A percentile compares a stretch with the other conserved stretches of the same genome.
These are phyloP conservation scores for Polymyxa betae DNA, from an alignment of 208 protist genomes.

Conservation along the genomic window DNA sequence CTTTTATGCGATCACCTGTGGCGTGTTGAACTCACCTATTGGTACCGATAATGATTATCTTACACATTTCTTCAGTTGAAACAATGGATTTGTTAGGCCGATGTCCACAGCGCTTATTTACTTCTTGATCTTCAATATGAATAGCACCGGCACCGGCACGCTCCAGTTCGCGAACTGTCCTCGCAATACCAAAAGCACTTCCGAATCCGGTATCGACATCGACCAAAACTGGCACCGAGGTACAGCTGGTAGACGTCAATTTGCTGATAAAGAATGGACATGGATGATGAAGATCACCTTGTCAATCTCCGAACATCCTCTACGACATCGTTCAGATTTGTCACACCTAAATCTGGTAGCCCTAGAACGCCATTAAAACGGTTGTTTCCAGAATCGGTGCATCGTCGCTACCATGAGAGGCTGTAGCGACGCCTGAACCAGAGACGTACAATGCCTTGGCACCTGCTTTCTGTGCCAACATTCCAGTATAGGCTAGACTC, in stretches of 20 bases:
- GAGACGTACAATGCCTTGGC: constrained; percentile 67
- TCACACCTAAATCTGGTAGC: constrained; percentile 70
- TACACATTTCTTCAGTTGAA: constrained; percentile 64
- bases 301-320: constrained; percentile 68
- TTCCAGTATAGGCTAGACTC: constrained; percentile 65
- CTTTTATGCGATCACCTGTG: neutral
- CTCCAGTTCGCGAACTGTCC: constrained; percentile 67
- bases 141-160: constrained; percentile 66
- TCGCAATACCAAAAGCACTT: constrained; percentile 64
- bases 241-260: constrained; percentile 61
- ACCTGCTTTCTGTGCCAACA: constrained; percentile 66
- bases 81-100: constrained; percentile 65
- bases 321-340: constrained; percentile 71
- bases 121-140: constrained; percentile 70
- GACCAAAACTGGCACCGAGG: constrained; percentile 67
- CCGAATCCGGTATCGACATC: constrained; percentile 73
- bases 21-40: neutral
- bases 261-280: neutral
- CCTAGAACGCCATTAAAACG: neutral
- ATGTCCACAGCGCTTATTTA: constrained; percentile 69
- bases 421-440: constrained; percentile 66
- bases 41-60: constrained; percentile 21
- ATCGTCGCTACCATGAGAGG: constrained; percentile 64
- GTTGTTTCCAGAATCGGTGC: no score
- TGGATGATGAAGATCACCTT: neutral